A percentile compares a stretch with the other conserved stretches of the same genome.
Conservation (phyloP, 441 rosid species). For the Lepidium campestre region DNA sequence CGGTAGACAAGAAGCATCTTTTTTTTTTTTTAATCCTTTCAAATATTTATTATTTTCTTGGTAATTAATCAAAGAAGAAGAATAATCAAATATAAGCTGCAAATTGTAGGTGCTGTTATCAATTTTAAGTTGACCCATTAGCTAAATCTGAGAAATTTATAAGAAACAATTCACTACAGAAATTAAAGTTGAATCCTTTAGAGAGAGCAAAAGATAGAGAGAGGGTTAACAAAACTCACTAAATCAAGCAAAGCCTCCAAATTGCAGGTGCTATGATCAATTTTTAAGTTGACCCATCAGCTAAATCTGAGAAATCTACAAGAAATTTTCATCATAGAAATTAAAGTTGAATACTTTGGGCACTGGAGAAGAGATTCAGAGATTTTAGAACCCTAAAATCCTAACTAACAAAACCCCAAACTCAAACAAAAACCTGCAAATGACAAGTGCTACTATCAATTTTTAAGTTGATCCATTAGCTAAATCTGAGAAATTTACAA, state of each 20-base stretch:
- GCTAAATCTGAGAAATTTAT: constrained; percentile 46
- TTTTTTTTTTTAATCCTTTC: constrained; percentile 28
- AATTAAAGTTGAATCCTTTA: constrained; percentile 13
- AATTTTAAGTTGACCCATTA: constrained; percentile 37
- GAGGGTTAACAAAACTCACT: neutral
- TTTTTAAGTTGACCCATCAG: constrained; percentile 37
- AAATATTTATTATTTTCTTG: constrained; percentile 22
- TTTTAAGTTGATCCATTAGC: constrained; percentile 35
- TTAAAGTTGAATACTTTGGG: constrained; percentile 10
- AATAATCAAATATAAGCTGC: neutral
- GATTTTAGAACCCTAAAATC: constrained; percentile 26
- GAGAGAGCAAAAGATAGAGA: neutral
- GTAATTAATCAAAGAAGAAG: constrained; percentile 11
- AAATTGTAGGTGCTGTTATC: constrained; percentile 39
- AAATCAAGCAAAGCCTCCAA: constrained; percentile 27
- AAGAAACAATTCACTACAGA: constrained; percentile 29
- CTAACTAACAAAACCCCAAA: constrained; percentile 9
- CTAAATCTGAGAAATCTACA: constrained; percentile 47
- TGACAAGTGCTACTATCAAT: constrained; percentile 41
- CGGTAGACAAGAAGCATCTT: constrained; percentile 84
- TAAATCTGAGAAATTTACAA: constrained; percentile 46
- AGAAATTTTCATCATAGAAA: constrained; percentile 29
- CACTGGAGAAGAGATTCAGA: neutral
- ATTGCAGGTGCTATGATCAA: constrained; percentile 42
- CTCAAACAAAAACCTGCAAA: neutral